These are phyloP conservation scores for Ceratocystis eucalypticola DNA, from an alignment of 2,329 filamentous ascomycete genomes.

Conservation along the genomic window DNA sequence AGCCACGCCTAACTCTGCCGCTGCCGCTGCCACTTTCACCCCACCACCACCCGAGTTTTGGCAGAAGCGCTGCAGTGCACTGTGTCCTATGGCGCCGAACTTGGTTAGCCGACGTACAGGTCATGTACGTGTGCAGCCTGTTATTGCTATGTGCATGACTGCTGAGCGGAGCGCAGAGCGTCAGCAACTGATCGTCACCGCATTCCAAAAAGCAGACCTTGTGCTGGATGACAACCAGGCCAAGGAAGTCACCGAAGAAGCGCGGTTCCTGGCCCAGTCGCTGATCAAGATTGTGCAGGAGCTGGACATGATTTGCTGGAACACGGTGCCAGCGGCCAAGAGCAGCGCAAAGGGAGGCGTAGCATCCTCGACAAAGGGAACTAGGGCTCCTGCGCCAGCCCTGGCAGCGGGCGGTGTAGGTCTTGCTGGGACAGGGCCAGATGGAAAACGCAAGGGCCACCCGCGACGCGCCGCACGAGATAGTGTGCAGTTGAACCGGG, in stretches of 20 bases:
- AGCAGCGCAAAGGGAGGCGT: not conserved
- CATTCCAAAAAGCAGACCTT: not conserved
- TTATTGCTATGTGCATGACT: conserved; percentile 4
- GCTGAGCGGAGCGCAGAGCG: not conserved
- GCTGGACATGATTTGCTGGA: conserved; percentile 15
- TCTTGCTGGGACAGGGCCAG: not conserved
- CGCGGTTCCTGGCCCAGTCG: conserved; percentile 10
- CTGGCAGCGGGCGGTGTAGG: not conserved
- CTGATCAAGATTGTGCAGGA: conserved; percentile 11
- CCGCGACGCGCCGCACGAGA: conserved; percentile 13
- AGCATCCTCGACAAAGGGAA: not conserved
- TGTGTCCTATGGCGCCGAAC: conserved; percentile 2
- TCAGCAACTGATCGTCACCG: not conserved
- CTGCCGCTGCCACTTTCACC: not conserved
- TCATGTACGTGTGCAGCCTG: not conserved
- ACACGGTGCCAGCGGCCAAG: not conserved
- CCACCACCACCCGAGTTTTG: conserved; percentile 14
- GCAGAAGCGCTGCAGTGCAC: conserved; percentile 9
- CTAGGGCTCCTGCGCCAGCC: not conserved
- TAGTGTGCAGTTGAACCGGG: conserved; percentile 16
- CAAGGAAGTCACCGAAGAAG: not conserved
- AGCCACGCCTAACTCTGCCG: not conserved
- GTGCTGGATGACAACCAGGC: not conserved
- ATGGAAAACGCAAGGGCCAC: conserved; percentile 12
- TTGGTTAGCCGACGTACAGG: conserved; percentile 4